A percentile compares a stretch with the other conserved stretches of the same genome.
Conservation (phyloP, 768 basidiomycete genomes). For the Tylopilus rubrobrunneus region DNA sequence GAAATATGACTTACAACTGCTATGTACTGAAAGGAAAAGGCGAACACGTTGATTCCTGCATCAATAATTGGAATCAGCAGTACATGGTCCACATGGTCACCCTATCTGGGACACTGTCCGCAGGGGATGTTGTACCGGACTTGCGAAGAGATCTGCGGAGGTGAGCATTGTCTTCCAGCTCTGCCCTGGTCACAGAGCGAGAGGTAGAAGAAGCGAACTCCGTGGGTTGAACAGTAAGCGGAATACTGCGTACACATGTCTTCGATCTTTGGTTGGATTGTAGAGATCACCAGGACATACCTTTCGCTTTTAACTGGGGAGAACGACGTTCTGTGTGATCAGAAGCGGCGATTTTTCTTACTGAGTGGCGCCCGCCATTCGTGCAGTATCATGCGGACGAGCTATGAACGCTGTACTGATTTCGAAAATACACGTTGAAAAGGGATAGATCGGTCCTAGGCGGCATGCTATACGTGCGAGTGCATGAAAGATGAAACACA, state of each 20-base stretch:
- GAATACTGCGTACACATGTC: conserved; percentile 14
- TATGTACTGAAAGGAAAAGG: neutral
- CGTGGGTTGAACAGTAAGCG: conserved; percentile 7
- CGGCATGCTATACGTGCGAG: conserved; percentile 2
- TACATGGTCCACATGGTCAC: neutral
- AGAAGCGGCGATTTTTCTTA: neutral
- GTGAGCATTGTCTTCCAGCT: neutral
- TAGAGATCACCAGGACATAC: conserved; percentile 14
- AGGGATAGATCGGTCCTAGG: neutral
- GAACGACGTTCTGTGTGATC: conserved; percentile 6
- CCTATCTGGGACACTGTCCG: neutral
- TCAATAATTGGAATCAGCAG: too few species aligned
- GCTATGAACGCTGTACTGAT: conserved; percentile 3
- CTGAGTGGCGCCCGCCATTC: conserved; percentile 7
- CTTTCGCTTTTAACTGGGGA: conserved; percentile 14
- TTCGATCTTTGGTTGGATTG: conserved; percentile 2
- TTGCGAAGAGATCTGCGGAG: fast-evolving
- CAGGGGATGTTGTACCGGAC: conserved; percentile 6
- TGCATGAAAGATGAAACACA: conserved; percentile 4
- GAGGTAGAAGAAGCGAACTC: neutral
- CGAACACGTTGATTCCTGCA: too few species aligned
- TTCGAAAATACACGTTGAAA: neutral
- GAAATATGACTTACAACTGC: conserved; percentile 2
- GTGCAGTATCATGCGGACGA: conserved; percentile 4
- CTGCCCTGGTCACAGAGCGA: neutral